A percentile compares a stretch with the other conserved stretches of the same genome.
phyloP scores from a whole-genome alignment of 2,329 filamentous ascomycete genomes.

The Akanthomyces uredinophilus region DNA sequence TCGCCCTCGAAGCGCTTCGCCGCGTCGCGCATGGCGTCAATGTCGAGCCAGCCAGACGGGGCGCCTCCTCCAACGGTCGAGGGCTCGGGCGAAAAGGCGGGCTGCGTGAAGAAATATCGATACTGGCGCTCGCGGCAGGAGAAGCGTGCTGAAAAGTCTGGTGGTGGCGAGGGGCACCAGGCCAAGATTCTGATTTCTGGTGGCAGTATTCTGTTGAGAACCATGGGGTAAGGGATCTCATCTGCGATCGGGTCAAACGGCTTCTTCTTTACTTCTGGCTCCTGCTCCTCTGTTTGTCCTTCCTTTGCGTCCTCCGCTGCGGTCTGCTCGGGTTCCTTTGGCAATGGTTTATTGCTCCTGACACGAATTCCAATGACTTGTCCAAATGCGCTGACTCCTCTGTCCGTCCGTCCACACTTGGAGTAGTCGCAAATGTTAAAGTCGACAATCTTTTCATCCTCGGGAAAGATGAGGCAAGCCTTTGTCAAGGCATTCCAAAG shows the following conservation, averaged over 20 bases:
- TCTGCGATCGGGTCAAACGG: constrained; percentile 64
- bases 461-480: constrained; percentile 73
- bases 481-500: constrained; percentile 87
- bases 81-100: constrained; percentile 66
- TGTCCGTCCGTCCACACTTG: constrained; percentile 90
- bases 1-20: constrained; percentile 74
- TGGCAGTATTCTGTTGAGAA: constrained; percentile 84
- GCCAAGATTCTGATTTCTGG: constrained; percentile 85
- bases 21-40: constrained; percentile 77
- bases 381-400: constrained; percentile 92
- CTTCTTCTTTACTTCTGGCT: constrained; percentile 20
- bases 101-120: constrained; percentile 96
- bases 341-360: constrained; percentile 67
- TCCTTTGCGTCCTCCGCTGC: not conserved
- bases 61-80: constrained; percentile 20
- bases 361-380: constrained; percentile 85
- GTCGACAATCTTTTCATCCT: constrained; percentile 58
- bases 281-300: constrained; percentile 21
- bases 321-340: constrained; percentile 20
- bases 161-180: constrained; percentile 81
- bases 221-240: constrained; percentile 76
- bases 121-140: constrained; percentile 88
- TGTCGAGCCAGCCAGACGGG: constrained; percentile 74
- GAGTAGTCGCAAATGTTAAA: constrained; percentile 86
- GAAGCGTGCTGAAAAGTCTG: constrained; percentile 84